Conservation (phyloP, 495 filamentous ascomycete genomes). For the Aspergillus conjunctus region DNA sequence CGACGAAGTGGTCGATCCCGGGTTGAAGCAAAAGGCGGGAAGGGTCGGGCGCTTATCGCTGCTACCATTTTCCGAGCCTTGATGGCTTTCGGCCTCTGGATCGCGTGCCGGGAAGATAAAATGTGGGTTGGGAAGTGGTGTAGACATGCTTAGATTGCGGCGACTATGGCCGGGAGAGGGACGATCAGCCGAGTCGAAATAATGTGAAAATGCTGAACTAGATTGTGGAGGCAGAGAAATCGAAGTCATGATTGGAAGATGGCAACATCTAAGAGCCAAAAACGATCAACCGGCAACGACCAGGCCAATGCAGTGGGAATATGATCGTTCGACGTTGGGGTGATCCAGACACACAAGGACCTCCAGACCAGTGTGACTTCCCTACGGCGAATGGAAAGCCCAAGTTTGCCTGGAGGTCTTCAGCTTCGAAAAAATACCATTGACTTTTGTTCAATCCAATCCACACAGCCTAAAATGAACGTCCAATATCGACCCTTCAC, state of each 20-base stretch:
- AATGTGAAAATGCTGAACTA: constrained; percentile 35
- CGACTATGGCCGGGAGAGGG: constrained; percentile 27
- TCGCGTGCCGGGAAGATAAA: constrained; percentile 67
- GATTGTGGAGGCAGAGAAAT: constrained; percentile 45
- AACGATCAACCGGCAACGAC: constrained; percentile 19
- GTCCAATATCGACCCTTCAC: constrained; percentile 8
- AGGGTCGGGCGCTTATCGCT: constrained; percentile 48
- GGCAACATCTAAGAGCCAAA: constrained; percentile 22
- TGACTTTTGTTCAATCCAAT: constrained; percentile 37
- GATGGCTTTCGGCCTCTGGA: constrained; percentile 24
- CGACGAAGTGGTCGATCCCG: constrained; percentile 40
- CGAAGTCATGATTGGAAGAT: constrained; percentile 41
- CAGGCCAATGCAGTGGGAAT: constrained; percentile 15
- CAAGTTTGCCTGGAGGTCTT: constrained; percentile 49
- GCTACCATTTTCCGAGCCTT: constrained; percentile 20
- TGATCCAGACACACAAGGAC: constrained; percentile 43
- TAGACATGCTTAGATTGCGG: constrained; percentile 38
- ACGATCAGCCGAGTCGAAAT: constrained; percentile 33
- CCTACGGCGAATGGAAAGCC: constrained; percentile 38
- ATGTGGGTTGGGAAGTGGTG: constrained; percentile 66
- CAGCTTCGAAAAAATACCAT: constrained; percentile 39
- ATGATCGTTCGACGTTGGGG: constrained; percentile 24
- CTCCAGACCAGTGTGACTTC: constrained; percentile 47
- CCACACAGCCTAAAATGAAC: constrained; percentile 26
- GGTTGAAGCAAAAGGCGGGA: constrained; percentile 69